Evolutionary conservation across 179 eudicot species (phyloP).

Genomic region (Silene vulgaris): DNA sequence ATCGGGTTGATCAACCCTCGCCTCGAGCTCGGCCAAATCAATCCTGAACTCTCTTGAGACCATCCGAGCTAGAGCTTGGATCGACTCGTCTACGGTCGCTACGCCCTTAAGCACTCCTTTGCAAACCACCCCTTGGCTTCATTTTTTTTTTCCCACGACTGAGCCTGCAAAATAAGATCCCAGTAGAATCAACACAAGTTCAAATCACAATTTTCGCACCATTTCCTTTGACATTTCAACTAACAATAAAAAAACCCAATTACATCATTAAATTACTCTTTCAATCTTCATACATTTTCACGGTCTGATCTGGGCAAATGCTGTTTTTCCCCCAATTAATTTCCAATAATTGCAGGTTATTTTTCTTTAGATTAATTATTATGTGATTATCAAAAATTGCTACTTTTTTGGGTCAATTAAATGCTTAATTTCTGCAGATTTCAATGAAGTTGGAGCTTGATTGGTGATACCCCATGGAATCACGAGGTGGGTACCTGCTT

Average conservation of each 20-base stretch:
- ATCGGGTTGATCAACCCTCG: too few relatives aligned
- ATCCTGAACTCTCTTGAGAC: too few relatives aligned
- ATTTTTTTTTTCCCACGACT: neutral
- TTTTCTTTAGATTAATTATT: neutral
- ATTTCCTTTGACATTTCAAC: constrained; percentile 17
- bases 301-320: constrained; percentile 18
- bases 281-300: neutral
- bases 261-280: neutral
- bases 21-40: too few relatives aligned
- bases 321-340: neutral
- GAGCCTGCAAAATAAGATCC: neutral
- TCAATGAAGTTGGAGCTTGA: constrained; percentile 10
- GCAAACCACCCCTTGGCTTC: neutral
- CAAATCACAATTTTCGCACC: constrained; percentile 10
- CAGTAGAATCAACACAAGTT: neutral
- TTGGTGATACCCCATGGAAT: constrained; percentile 18
- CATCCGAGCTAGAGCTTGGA: too few relatives aligned
- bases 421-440: constrained; percentile 6
- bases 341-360: neutral
- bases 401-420: neutral
- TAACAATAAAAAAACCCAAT: neutral
- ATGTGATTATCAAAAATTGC: neutral
- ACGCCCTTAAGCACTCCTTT: too few relatives aligned
- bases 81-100: too few relatives aligned
- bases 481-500: constrained; percentile 23